Evolutionary conservation across 23 red algal genomes (phyloP).

Genomic region (Gracilaria gracilis): DNA sequence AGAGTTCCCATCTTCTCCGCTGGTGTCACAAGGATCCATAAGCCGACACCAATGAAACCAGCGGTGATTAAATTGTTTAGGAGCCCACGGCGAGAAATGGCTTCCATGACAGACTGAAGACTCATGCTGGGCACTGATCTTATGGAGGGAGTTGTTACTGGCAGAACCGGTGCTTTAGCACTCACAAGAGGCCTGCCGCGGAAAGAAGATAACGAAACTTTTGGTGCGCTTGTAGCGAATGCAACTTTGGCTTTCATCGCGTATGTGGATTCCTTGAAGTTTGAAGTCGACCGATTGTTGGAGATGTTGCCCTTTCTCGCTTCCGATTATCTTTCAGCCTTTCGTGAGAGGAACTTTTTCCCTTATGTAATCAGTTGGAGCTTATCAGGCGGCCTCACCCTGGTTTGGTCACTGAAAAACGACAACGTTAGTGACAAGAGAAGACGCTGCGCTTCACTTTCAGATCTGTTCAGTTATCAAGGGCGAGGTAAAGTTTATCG

Average conservation of each 20-base stretch:
- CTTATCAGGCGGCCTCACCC: too few species aligned
- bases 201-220: background rate
- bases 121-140: slow-evolving; percentile 21
- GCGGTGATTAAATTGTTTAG: slow-evolving; percentile 83
- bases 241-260: slow-evolving; percentile 21
- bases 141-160: background rate
- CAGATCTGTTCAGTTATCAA: too few species aligned
- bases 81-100: slow-evolving; percentile 72
- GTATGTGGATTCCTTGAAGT: background rate
- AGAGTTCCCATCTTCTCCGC: slow-evolving; percentile 60
- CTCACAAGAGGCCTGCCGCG: slow-evolving; percentile 1
- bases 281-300: background rate
- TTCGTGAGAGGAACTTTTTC: background rate
- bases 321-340: background rate
- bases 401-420: background rate
- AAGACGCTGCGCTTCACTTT: too few species aligned
- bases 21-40: slow-evolving; percentile 74
- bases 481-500: too few species aligned
- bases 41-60: slow-evolving; percentile 66
- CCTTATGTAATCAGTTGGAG: too few species aligned
- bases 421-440: too few species aligned
- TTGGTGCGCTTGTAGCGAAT: slow-evolving; percentile 17
- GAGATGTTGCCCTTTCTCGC: background rate
- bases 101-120: slow-evolving; percentile 42
- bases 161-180: background rate